These are phyloP conservation scores for Jatropha curcas DNA, from an alignment of 345 rosid genomes.

Conservation along the genomic window DNA sequence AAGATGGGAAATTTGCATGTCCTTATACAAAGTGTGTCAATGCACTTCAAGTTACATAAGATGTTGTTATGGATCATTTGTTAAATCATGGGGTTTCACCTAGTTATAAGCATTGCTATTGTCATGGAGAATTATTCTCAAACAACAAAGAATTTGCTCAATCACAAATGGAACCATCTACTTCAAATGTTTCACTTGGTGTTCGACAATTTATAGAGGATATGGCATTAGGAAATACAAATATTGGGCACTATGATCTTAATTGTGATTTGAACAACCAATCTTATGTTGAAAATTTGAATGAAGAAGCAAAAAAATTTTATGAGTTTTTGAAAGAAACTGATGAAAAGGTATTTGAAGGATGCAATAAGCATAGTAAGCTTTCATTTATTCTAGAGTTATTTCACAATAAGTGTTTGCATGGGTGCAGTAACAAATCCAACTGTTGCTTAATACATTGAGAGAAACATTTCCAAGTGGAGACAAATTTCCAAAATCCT, in stretches of 20 bases:
- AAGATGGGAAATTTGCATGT: not conserved
- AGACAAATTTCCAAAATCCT: not conserved
- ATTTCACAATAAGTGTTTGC: not conserved
- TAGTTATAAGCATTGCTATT: not conserved
- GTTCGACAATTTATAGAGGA: too few relatives aligned
- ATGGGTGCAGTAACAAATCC: slow-evolving; percentile 8
- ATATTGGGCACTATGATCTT: too few relatives aligned
- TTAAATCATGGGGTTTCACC: not conserved
- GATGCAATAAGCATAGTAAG: not conserved
- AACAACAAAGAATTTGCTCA: not conserved
- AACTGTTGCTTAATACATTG: not conserved
- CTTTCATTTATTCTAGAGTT: not conserved
- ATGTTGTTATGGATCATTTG: not conserved
- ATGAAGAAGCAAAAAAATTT: not conserved
- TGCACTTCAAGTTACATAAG: not conserved
- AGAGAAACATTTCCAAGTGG: not conserved
- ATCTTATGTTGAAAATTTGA: too few relatives aligned
- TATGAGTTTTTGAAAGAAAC: not conserved
- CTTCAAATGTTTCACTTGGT: too few relatives aligned
- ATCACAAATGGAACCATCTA: too few relatives aligned
- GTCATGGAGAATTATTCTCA: not conserved
- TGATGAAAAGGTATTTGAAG: not conserved
- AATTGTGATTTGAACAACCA: too few relatives aligned
- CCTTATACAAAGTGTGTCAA: not conserved
- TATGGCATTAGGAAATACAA: too few relatives aligned